A percentile compares a stretch with the other conserved stretches of the same genome.
Conservation (phyloP, 2,329 filamentous ascomycete genomes). For the Monilinia laxa region DNA sequence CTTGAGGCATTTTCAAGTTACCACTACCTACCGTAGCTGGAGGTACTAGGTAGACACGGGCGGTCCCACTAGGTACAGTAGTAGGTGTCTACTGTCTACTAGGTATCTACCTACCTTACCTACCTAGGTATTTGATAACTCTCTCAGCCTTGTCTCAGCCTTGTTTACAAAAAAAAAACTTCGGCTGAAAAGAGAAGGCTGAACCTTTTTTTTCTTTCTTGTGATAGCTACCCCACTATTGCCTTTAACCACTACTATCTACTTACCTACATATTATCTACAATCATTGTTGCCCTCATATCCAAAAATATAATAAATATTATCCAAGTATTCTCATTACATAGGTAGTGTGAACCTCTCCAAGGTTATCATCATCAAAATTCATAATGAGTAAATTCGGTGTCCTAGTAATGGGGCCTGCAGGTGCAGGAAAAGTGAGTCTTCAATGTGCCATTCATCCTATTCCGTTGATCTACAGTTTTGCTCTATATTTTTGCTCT, state of each 20-base stretch:
- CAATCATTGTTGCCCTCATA: not conserved
- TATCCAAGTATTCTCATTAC: too few species aligned
- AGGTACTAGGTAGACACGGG: too few species aligned
- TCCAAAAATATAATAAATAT: too few species aligned
- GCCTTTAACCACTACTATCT: not conserved
- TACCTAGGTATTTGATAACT: too few species aligned
- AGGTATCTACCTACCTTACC: too few species aligned
- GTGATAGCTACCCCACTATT: conserved; percentile 14
- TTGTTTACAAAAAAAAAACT: not conserved
- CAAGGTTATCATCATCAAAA: conserved; percentile 3
- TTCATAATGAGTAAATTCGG: conserved; percentile 86
- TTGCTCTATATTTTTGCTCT: too few species aligned
- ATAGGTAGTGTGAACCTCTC: too few species aligned
- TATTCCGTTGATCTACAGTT: not conserved
- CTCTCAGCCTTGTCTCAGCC: not conserved
- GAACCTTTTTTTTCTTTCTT: conserved; percentile 11
- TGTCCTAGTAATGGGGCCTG: conserved; percentile 92
- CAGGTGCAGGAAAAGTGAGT: conserved; percentile 82
- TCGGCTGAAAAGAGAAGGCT: conserved; percentile 8
- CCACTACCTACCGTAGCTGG: too few species aligned
- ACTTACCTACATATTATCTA: not conserved
- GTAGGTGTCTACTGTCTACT: too few species aligned
- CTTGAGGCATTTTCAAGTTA: too few species aligned
- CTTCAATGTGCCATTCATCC: conserved; percentile 32
- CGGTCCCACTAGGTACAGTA: too few species aligned